Evolutionary conservation across 352 stramenopile genomes (phyloP), one percentile per base, ranked within the genome.

Genomic region (Peronosclerospora sorghi): DNA sequence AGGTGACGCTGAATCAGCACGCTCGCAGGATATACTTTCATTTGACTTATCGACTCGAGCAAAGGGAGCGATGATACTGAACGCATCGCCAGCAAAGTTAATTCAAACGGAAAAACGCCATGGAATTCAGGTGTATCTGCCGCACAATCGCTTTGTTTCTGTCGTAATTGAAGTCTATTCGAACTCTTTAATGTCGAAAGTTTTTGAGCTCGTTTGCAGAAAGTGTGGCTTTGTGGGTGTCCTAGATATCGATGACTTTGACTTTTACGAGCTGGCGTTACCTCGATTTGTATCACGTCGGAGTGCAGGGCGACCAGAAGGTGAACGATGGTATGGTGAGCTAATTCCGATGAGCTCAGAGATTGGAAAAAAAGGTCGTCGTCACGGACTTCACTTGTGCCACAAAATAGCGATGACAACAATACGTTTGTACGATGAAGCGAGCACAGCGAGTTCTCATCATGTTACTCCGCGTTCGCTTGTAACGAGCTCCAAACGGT

Each of bases 331-430:
- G 81, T 94, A 91, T 35, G 81, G 78, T 0, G 52, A 79, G 21
- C 46, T 71, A n/a, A 62, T 94, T 27, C 47, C 65, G 1, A 89
- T 89, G 70, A 61, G 65, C 13, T 54, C 53, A 21, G 70, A 40
- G 7, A 48, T 91, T 21, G 72, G 83, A 18, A 75, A 71, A 32
- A 57, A 62, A 47, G 81, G 81, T 2, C 72, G 72, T 17, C 59
- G 68, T 27, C 52, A 85, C 49, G 78, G 81, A 5, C 52, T 94
- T n/a, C 78, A 94, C 42, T 51, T 94, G 35, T 90, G 81, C 28
- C 81, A 94, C 46, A 86, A 77, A 35, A 80, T 87, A 48, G 68
- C 65, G n/a, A 88, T 89, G 70, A 90, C 75, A 21, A 91, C 81
- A 1, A 86, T 94, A 46, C 78, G 81, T 23, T 63, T 94, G 15